Conservation (phyloP, 1,284 basidiomycete species). For the Cutaneotrichosporon arboriforme region DNA sequence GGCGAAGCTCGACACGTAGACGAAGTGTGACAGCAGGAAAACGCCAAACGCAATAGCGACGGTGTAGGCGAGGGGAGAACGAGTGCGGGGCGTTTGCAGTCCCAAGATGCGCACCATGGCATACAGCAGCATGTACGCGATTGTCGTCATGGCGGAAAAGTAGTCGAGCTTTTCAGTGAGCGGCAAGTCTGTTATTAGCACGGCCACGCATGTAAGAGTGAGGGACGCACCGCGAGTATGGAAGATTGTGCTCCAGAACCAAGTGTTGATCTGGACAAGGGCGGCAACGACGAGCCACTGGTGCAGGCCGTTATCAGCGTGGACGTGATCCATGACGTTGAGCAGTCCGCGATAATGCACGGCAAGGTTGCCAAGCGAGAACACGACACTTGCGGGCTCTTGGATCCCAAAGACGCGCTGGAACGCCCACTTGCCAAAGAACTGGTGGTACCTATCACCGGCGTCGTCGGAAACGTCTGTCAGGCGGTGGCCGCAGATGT, state of each 20-base stretch:
- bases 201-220: background rate
- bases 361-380: constrained; percentile 78
- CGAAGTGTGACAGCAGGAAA: constrained; percentile 39
- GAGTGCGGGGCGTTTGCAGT: constrained; percentile 46
- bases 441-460: constrained; percentile 59
- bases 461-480: constrained; percentile 58
- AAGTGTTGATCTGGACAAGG: constrained; percentile 75
- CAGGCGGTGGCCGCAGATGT: constrained; percentile 77
- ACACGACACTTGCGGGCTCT: constrained; percentile 86
- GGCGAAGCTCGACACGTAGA: constrained; percentile 57
- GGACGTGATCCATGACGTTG: constrained; percentile 48
- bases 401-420: constrained; percentile 79
- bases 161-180: constrained; percentile 90
- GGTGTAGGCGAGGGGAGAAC: constrained; percentile 22
- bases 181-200: constrained; percentile 46
- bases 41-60: constrained; percentile 28
- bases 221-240: constrained; percentile 70
- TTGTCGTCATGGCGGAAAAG: constrained; percentile 82
- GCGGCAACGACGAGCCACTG: constrained; percentile 66
- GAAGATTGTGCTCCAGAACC: constrained; percentile 89
- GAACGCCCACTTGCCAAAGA: constrained; percentile 97
- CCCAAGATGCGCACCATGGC: constrained; percentile 71
- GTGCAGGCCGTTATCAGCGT: constrained; percentile 61
- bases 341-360: constrained; percentile 63
- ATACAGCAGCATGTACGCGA: constrained; percentile 69